Evolutionary conservation across 2,329 filamentous ascomycete species (phyloP).

Genomic region (Aspergillus quadrilineatus): DNA sequence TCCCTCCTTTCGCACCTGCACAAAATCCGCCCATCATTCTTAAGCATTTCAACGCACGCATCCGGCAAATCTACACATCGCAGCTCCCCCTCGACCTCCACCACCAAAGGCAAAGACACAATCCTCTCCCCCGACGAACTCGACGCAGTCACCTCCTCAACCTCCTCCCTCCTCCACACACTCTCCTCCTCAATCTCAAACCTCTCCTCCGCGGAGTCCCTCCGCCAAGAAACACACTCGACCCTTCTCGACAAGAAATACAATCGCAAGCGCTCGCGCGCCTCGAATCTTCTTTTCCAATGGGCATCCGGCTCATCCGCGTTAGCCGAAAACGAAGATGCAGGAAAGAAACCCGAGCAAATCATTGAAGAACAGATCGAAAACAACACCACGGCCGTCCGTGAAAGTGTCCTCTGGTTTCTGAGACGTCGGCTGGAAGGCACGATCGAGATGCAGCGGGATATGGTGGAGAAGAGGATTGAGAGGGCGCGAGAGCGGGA

Average conservation of each 20-base stretch:
- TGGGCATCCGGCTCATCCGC: conserved; percentile 54
- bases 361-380: conserved; percentile 68
- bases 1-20: conserved; percentile 77
- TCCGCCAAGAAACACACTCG: conserved; percentile 73
- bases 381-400: conserved; percentile 65
- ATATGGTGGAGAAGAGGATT: conserved; percentile 90
- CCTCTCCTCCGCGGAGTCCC: conserved; percentile 76
- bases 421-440: conserved; percentile 72
- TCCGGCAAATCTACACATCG: conserved; percentile 38
- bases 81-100: conserved; percentile 22
- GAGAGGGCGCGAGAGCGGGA: conserved; percentile 84
- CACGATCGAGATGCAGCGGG: conserved; percentile 74
- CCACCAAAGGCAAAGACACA: conserved; percentile 44
- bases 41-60: conserved; percentile 64
- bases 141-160: conserved; percentile 82
- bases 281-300: conserved; percentile 59
- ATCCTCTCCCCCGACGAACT: conserved; percentile 80
- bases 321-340: conserved; percentile 44
- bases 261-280: conserved; percentile 45
- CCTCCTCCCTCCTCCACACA: conserved; percentile 80
- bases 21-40: conserved; percentile 83
- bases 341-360: conserved; percentile 64
- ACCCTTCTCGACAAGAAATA: conserved; percentile 73
- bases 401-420: conserved; percentile 82
- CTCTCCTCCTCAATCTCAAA: conserved; percentile 77